These are phyloP conservation scores for Ceratobasidium sp. DNA, from an alignment of 1,284 basidiomycete genomes.

Conservation along the genomic window DNA sequence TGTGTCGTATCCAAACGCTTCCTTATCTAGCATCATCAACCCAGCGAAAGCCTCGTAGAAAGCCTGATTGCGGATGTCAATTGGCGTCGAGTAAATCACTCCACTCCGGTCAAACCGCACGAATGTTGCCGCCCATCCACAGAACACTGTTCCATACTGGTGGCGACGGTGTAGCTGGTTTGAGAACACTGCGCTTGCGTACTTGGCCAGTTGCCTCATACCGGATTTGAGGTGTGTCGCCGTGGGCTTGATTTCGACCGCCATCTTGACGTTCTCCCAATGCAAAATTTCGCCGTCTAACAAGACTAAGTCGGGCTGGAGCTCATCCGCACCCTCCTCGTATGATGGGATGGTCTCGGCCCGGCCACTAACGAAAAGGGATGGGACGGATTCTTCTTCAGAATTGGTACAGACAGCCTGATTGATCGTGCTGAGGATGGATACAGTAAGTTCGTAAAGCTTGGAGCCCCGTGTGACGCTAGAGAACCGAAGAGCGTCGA, in stretches of 20 bases:
- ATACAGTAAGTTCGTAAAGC: background rate
- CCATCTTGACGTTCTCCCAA: background rate
- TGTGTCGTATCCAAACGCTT: conserved; percentile 13
- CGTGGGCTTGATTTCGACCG: too few relatives aligned
- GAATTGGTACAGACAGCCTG: background rate
- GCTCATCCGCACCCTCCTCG: background rate
- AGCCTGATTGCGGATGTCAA: background rate
- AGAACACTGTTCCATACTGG: conserved; percentile 1
- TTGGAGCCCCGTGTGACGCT: background rate
- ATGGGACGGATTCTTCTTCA: too few relatives aligned
- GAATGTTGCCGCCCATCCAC: background rate
- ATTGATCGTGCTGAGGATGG: conserved; percentile 21
- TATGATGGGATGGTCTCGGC: background rate
- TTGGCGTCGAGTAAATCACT: conserved; percentile 3
- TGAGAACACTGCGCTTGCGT: conserved; percentile 17
- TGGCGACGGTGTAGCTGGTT: conserved; percentile 34
- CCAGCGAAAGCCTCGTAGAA: conserved; percentile 19
- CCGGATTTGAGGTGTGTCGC: background rate
- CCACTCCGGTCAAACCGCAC: conserved; percentile 30
- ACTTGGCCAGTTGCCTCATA: conserved; percentile 22
- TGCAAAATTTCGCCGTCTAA: background rate
- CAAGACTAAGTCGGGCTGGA: conserved; percentile 23
- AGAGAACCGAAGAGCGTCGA: background rate
- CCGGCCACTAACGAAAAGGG: too few relatives aligned
- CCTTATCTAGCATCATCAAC: conserved; percentile 17